phyloP scores from a whole-genome alignment of 768 basidiomycete genomes.

The Boletus sp. region DNA sequence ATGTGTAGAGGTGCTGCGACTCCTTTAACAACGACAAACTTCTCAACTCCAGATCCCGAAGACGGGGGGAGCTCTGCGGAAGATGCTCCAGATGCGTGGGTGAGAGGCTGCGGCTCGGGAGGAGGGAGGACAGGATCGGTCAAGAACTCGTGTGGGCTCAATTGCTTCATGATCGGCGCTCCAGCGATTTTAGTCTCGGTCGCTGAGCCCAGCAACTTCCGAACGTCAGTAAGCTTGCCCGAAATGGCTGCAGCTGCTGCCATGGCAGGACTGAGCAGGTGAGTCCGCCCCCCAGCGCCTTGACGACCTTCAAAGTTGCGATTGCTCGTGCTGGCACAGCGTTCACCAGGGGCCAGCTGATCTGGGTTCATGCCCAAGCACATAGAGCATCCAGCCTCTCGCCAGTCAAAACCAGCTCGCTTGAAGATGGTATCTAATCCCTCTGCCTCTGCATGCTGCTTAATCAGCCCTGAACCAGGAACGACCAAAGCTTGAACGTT shows the following conservation, averaged over 20 bases:
- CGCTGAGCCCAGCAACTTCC: constrained; percentile 60
- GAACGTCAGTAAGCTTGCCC: constrained; percentile 81
- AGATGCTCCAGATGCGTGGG: constrained; percentile 32
- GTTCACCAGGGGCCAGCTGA: constrained; percentile 76
- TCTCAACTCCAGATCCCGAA: constrained; percentile 49
- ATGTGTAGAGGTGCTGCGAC: constrained; percentile 79
- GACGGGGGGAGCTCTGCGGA: constrained; percentile 38
- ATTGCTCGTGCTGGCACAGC: constrained; percentile 91
- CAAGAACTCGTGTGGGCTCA: constrained; percentile 74
- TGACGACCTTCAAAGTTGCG: constrained; percentile 92
- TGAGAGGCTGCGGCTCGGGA: constrained; percentile 44
- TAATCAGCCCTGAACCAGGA: constrained; percentile 87
- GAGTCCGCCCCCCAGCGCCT: constrained; percentile 85
- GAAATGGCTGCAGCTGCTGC: constrained; percentile 88
- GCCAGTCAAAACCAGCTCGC: constrained; percentile 92
- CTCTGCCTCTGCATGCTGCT: constrained; percentile 88
- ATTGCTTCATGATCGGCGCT: constrained; percentile 62
- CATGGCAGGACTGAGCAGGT: constrained; percentile 89
- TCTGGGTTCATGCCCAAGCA: constrained; percentile 96
- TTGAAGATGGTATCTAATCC: constrained; percentile 85
- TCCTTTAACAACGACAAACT: constrained; percentile 71
- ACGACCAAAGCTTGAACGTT: constrained; percentile 87
- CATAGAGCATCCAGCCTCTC: constrained; percentile 95
- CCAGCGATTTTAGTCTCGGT: constrained; percentile 41
- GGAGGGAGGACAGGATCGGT: constrained; percentile 62